Conservation (phyloP, 2,329 filamentous ascomycete species). For the Claviceps sp. region DNA sequence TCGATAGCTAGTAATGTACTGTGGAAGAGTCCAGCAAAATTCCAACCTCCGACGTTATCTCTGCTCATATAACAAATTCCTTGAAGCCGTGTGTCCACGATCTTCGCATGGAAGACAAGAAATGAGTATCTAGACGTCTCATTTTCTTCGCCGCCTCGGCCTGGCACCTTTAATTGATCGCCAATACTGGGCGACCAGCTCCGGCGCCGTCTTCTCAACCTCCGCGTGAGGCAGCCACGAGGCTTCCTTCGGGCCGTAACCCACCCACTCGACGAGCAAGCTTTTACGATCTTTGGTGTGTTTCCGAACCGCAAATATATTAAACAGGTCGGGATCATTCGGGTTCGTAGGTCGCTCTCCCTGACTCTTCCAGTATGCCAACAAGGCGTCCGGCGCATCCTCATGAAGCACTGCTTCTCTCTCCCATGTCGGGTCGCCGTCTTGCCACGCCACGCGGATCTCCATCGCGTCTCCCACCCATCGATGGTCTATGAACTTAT, state of each 20-base stretch:
- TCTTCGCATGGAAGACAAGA: neutral
- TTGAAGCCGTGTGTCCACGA: neutral
- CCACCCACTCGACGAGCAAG: constrained; percentile 24
- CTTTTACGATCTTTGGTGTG: constrained; percentile 16
- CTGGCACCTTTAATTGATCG: neutral
- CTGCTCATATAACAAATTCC: neutral
- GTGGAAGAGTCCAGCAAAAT: neutral
- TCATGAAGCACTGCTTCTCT: constrained; percentile 20
- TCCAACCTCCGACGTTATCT: neutral
- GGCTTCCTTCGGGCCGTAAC: constrained; percentile 16
- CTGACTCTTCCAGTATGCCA: constrained; percentile 19
- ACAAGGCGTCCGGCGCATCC: constrained; percentile 18
- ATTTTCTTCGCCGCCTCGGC: neutral
- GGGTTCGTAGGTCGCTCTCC: constrained; percentile 21
- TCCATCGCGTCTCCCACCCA: constrained; percentile 17
- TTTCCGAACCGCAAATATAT: constrained; percentile 20
- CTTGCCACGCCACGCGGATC: constrained; percentile 19
- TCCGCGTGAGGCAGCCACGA: constrained; percentile 17
- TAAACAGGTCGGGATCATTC: constrained; percentile 16
- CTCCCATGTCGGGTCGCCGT: constrained; percentile 20
- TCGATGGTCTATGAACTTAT: constrained; percentile 14
- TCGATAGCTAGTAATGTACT: neutral
- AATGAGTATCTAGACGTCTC: neutral
- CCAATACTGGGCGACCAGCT: constrained; percentile 17
- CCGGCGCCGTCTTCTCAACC: constrained; percentile 16